These are phyloP conservation scores for Aspergillus olivimuriae DNA, from an alignment of 495 filamentous ascomycete species.

Conservation along the genomic window DNA sequence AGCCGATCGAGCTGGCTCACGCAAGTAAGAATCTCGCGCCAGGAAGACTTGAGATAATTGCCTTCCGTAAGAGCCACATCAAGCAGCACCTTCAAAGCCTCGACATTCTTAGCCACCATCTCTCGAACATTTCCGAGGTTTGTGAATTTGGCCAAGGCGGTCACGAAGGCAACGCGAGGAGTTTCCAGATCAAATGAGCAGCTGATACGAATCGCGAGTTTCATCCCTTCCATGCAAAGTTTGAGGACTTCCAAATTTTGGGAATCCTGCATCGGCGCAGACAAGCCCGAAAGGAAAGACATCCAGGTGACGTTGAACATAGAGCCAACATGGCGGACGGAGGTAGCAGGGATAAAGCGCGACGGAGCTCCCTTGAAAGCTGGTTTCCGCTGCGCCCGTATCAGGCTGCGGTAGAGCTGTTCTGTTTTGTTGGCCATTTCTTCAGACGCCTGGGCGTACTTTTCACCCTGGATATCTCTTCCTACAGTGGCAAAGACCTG, in stretches of 20 bases:
- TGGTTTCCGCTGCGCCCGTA: conserved; percentile 75
- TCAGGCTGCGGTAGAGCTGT: conserved; percentile 85
- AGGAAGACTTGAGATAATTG: conserved; percentile 80
- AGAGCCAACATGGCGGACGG: conserved; percentile 87
- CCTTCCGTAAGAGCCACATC: conserved; percentile 91
- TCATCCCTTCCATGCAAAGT: conserved; percentile 91
- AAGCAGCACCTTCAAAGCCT: conserved; percentile 82
- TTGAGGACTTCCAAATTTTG: conserved; percentile 86
- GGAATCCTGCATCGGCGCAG: conserved; percentile 83
- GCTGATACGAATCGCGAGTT: conserved; percentile 82
- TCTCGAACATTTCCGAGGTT: conserved; percentile 93
- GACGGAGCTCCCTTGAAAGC: conserved; percentile 59
- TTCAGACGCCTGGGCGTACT: conserved; percentile 88
- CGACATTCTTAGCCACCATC: conserved; percentile 93
- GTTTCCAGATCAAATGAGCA: conserved; percentile 91
- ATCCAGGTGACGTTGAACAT: conserved; percentile 99
- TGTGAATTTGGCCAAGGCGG: conserved; percentile 85
- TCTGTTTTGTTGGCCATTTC: conserved; percentile 86
- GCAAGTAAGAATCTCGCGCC: conserved; percentile 92
- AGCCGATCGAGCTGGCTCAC: conserved; percentile 94
- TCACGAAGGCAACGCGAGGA: conserved; percentile 88
- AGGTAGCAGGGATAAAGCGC: conserved; percentile 86
- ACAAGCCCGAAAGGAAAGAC: conserved; percentile 92
- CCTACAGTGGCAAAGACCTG: conserved; percentile 87
- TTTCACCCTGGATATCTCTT: conserved; percentile 86